These are phyloP conservation scores for Mycena galericulata DNA, from an alignment of 768 basidiomycete species.

Conservation along the genomic window DNA sequence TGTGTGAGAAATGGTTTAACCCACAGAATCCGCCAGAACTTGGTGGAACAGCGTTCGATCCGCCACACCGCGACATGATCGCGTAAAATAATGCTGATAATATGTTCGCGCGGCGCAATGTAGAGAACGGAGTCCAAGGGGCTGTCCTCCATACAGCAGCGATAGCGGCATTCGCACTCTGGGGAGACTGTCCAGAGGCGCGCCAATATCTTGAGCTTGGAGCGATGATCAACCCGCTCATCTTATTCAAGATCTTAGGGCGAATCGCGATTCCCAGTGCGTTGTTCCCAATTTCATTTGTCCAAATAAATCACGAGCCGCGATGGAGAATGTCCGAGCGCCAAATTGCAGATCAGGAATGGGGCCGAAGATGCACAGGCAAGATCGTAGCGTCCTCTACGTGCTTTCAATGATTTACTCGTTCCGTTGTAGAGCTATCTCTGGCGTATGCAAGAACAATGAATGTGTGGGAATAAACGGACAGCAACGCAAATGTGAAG, in stretches of 20 bases:
- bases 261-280: background rate
- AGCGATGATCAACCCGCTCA: background rate
- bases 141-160: conserved; percentile 3
- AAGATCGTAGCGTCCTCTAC: too few species aligned
- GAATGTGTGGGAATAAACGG: conserved; percentile 8
- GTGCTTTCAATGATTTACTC: background rate
- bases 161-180: background rate
- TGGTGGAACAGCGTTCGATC: too few species aligned
- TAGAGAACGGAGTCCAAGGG: too few species aligned
- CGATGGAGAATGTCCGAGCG: background rate
- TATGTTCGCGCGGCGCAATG: too few species aligned
- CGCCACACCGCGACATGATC: too few species aligned
- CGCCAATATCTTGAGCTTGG: conserved; percentile 11
- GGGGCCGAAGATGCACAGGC: conserved; percentile 9
- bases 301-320: background rate
- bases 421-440: background rate
- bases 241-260: conserved; percentile 17
- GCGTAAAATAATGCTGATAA: too few species aligned
- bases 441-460: conserved; percentile 10
- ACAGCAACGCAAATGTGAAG: background rate
- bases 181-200: conserved; percentile 2
- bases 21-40: too few species aligned
- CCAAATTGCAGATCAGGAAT: background rate
- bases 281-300: background rate
- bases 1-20: too few species aligned